Percentiles rank a stretch among this genome's conserved stretches.
These are phyloP conservation scores for Pseudogymnoascus sp. DNA, from an alignment of 2,329 filamentous ascomycete genomes.

Conservation along the genomic window DNA sequence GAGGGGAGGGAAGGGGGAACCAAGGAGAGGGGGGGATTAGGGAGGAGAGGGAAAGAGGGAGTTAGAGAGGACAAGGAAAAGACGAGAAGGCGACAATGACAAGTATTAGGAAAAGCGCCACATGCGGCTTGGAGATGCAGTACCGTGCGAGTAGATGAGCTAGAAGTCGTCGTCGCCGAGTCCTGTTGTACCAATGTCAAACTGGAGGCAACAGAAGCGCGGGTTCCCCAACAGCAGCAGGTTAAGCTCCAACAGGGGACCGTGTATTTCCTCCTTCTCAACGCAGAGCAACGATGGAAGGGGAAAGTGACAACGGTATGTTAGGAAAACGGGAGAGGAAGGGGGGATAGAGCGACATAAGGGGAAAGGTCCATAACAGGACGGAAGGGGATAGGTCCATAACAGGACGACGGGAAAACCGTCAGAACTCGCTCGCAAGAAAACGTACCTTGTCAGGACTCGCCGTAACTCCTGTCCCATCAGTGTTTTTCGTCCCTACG, in stretches of 20 bases:
- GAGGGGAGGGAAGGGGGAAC: no score
- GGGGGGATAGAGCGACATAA: neutral
- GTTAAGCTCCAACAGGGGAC: conserved; percentile 4
- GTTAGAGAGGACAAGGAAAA: neutral
- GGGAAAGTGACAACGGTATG: neutral
- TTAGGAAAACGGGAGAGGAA: conserved; percentile 10
- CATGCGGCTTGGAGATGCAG: neutral
- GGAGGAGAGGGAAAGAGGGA: neutral
- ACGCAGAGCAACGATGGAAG: conserved; percentile 1
- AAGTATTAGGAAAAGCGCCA: neutral
- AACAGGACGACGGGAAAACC: conserved; percentile 10
- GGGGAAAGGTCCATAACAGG: neutral
- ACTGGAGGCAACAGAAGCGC: conserved; percentile 20
- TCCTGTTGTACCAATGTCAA: conserved; percentile 28
- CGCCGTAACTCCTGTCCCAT: neutral
- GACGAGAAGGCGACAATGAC: neutral
- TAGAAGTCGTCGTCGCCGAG: conserved; percentile 23
- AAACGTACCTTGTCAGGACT: neutral
- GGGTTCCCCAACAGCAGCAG: neutral
- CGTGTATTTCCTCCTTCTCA: neutral
- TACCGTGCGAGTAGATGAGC: conserved; percentile 4
- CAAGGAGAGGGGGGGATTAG: conserved; percentile 13
- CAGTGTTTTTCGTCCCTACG: conserved; percentile 43
- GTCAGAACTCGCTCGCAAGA: neutral
- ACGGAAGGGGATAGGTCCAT: neutral